Conservation (phyloP, 345 rosid genomes). For the Sonneratia caseolaris region DNA sequence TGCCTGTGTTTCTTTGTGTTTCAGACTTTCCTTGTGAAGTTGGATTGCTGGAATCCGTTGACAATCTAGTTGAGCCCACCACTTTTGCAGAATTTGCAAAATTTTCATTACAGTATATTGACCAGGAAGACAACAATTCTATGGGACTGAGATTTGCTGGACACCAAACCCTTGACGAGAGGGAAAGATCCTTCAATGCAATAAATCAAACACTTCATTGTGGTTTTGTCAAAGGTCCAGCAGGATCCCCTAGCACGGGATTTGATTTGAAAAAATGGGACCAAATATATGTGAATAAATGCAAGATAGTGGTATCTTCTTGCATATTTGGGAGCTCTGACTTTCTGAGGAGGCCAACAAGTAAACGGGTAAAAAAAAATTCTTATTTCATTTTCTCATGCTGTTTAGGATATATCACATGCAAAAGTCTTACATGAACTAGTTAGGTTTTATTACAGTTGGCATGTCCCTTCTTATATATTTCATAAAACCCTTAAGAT, state of each 20-base stretch:
- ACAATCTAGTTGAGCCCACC: constrained; percentile 40
- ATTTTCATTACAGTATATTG: constrained; percentile 52
- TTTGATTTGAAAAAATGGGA: constrained; percentile 63
- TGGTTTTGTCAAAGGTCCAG: constrained; percentile 65
- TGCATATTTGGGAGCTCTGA: constrained; percentile 95
- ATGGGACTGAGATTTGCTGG: constrained; percentile 69
- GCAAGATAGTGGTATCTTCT: constrained; percentile 70
- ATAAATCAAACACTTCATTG: constrained; percentile 64
- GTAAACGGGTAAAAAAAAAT: constrained; percentile 36
- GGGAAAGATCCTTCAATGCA: constrained; percentile 62
- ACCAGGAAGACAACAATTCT: constrained; percentile 24
- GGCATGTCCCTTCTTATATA: neutral
- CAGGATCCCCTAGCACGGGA: constrained; percentile 37
- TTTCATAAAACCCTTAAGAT: neutral
- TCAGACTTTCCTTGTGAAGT: constrained; percentile 73
- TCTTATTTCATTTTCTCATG: neutral
- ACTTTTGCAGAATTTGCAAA: constrained; percentile 35
- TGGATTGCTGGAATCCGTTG: constrained; percentile 37
- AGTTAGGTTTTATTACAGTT: neutral
- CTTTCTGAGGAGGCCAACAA: constrained; percentile 79
- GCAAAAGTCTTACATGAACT: neutral
- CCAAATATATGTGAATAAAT: constrained; percentile 59
- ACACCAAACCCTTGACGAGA: constrained; percentile 62
- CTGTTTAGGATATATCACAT: neutral
- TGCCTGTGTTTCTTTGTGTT: constrained; percentile 9